Conservation (phyloP, 2,329 filamentous ascomycete genomes). For the Dactylella cylindrospora region DNA sequence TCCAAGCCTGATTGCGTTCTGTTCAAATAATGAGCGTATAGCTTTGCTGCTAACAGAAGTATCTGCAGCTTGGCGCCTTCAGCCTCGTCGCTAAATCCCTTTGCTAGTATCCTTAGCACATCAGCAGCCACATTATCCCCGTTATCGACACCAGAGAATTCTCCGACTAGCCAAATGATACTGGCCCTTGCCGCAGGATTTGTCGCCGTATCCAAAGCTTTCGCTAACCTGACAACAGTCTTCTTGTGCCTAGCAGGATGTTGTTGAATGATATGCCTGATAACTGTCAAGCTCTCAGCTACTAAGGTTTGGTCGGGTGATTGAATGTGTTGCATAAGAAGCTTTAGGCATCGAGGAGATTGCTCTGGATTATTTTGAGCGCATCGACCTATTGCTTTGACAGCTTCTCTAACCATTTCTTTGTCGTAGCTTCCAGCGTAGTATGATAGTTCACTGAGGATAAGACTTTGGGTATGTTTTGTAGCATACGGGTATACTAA, state of each 20-base stretch:
- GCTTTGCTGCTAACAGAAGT: constrained; percentile 88
- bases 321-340: constrained; percentile 83
- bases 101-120: constrained; percentile 81
- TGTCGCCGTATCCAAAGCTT: constrained; percentile 83
- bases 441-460: constrained; percentile 90
- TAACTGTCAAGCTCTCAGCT: constrained; percentile 89
- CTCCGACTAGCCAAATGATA: constrained; percentile 92
- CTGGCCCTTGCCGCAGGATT: constrained; percentile 87
- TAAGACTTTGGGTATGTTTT: constrained; percentile 74
- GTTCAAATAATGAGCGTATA: constrained; percentile 86
- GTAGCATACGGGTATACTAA: constrained; percentile 84
- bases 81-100: constrained; percentile 78
- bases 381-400: constrained; percentile 89
- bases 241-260: constrained; percentile 76
- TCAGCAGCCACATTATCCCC: constrained; percentile 91
- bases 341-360: constrained; percentile 74
- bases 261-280: constrained; percentile 92
- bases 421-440: constrained; percentile 76
- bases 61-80: constrained; percentile 90
- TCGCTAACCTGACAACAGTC: constrained; percentile 85
- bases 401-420: constrained; percentile 79
- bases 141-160: constrained; percentile 66
- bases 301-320: constrained; percentile 84
- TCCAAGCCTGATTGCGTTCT: constrained; percentile 57
- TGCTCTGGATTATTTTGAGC: constrained; percentile 74